Conservation (phyloP, 2,329 filamentous ascomycete genomes). For the Arachnomyces sp. region DNA sequence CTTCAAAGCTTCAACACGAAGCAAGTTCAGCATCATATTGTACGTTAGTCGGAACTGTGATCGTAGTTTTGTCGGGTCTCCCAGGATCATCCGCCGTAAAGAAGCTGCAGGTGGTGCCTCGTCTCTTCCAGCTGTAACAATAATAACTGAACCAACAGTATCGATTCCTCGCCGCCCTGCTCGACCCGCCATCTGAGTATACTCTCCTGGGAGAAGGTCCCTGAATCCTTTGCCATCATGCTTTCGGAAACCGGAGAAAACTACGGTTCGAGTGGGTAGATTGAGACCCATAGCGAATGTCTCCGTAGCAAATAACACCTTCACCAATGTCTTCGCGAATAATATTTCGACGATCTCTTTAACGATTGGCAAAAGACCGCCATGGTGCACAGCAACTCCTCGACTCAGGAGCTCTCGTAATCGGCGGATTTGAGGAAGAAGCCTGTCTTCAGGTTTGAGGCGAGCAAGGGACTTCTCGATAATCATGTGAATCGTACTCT, state of each 20-base stretch:
- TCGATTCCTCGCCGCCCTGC: slow-evolving; percentile 90
- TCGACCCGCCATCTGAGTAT: slow-evolving; percentile 96
- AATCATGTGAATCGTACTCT: slow-evolving; percentile 95
- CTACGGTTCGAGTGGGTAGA: slow-evolving; percentile 87
- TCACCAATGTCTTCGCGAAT: slow-evolving; percentile 90
- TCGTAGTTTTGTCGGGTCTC: slow-evolving; percentile 86
- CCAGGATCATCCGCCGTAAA: slow-evolving; percentile 87
- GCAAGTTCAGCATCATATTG: slow-evolving; percentile 96
- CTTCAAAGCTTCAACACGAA: slow-evolving; percentile 91
- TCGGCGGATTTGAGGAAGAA: slow-evolving; percentile 84
- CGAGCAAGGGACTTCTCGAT: slow-evolving; percentile 91
- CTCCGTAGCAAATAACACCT: slow-evolving; percentile 94
- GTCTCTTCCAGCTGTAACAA: slow-evolving; percentile 71
- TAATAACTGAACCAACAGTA: slow-evolving; percentile 86
- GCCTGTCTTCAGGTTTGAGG: slow-evolving; percentile 80
- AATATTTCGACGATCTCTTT: slow-evolving; percentile 97
- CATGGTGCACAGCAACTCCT: slow-evolving; percentile 93
- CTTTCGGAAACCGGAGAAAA: slow-evolving; percentile 95
- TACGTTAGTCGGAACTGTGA: slow-evolving; percentile 97
- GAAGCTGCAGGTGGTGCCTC: slow-evolving; percentile 81
- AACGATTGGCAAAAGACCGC: slow-evolving; percentile 87
- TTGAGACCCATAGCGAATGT: slow-evolving; percentile 99
- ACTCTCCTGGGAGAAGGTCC: slow-evolving; percentile 87
- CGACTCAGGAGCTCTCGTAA: slow-evolving; percentile 76
- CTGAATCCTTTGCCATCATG: slow-evolving; percentile 90